phyloP scores from a whole-genome alignment of 495 filamentous ascomycete species.

The Mytilinidion resinicola region DNA sequence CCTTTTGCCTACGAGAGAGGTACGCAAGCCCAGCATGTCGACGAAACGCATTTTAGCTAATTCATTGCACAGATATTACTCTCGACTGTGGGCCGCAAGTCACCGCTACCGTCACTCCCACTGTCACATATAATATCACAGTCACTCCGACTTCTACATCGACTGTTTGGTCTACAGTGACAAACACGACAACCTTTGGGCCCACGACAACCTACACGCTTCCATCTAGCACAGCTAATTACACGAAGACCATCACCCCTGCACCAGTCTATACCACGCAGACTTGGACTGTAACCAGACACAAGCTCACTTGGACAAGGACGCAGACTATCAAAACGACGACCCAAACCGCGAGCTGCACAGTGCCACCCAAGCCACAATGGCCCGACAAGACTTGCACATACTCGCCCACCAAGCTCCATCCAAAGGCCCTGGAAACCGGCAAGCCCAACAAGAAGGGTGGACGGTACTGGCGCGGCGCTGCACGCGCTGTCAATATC shows the following conservation, averaged over 20 bases:
- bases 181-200: constrained; percentile 1
- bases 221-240: constrained; percentile 21
- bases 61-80: constrained; percentile 9
- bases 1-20: constrained; percentile 36
- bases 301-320: constrained; percentile 14
- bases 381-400: constrained; percentile 25
- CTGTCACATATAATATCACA: constrained; percentile 23
- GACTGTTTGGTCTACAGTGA: constrained; percentile 9
- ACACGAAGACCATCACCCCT: constrained; percentile 29
- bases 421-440: constrained; percentile 16
- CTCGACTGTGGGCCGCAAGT: constrained; percentile 29
- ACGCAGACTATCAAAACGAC: constrained; percentile 23
- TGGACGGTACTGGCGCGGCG: constrained; percentile 7
- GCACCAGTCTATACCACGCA: constrained; percentile 19
- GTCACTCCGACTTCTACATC: constrained; percentile 22
- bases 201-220: constrained; percentile 27
- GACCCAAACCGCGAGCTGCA: constrained; percentile 27
- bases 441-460: neutral
- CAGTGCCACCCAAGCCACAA: constrained; percentile 9
- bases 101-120: constrained; percentile 26
- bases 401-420: constrained; percentile 27
- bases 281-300: constrained; percentile 25
- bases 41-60: neutral
- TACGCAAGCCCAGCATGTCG: constrained; percentile 8
- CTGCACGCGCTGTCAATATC: constrained; percentile 19